Evolutionary conservation across 2,329 filamentous ascomycete genomes (phyloP).

Genomic region (Pseudogymnoascus sp.): DNA sequence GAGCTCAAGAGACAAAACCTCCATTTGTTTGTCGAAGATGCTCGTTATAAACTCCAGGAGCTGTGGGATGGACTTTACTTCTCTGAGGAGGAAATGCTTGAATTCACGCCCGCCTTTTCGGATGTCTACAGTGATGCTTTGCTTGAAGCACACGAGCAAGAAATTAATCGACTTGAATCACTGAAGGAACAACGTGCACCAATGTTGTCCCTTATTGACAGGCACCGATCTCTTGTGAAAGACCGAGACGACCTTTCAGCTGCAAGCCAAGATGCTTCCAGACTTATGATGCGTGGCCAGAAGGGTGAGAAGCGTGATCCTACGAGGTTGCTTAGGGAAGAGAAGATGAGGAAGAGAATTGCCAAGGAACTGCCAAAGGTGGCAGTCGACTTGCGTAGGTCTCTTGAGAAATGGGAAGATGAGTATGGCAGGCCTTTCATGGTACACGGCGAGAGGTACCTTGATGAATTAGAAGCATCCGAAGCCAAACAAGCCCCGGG

Average conservation of each 20-base stretch:
- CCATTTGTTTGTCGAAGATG: conserved; percentile 92
- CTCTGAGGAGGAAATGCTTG: conserved; percentile 96
- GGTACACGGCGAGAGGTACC: conserved; percentile 83
- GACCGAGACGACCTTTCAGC: conserved; percentile 83
- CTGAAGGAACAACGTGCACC: conserved; percentile 83
- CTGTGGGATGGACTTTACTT: conserved; percentile 93
- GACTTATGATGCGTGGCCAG: conserved; percentile 81
- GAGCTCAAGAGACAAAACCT: conserved; percentile 93
- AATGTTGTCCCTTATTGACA: conserved; percentile 73
- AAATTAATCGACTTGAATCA: conserved; percentile 73
- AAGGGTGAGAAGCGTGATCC: conserved; percentile 94
- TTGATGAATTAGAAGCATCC: conserved; percentile 69
- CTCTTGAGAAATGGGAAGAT: conserved; percentile 82
- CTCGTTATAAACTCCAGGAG: conserved; percentile 81
- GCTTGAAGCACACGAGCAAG: conserved; percentile 87
- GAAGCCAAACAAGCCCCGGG: conserved; percentile 52
- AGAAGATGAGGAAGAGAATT: conserved; percentile 98
- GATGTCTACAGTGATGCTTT: conserved; percentile 96
- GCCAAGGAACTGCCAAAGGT: conserved; percentile 93
- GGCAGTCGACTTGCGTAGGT: conserved; percentile 70
- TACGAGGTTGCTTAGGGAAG: conserved; percentile 84
- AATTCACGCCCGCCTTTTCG: conserved; percentile 93
- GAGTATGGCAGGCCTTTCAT: conserved; percentile 91
- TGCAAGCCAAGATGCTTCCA: conserved; percentile 90
- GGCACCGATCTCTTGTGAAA: conserved; percentile 69